phyloP scores from a whole-genome alignment of 2,329 filamentous ascomycete species.

The Claviceps sp. region DNA sequence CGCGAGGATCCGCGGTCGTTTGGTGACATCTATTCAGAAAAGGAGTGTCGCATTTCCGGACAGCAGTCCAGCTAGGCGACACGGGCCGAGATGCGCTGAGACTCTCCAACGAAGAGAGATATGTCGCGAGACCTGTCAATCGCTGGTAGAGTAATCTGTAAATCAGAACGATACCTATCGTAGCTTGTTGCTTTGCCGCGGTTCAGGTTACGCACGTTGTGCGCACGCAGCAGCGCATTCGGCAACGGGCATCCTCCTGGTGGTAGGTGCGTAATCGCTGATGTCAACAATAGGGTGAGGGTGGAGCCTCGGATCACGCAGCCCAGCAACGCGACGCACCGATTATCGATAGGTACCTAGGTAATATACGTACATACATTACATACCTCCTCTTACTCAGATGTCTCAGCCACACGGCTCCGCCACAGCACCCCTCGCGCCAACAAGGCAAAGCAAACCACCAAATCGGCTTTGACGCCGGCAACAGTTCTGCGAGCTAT shows the following conservation, averaged over 20 bases:
- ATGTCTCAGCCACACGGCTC: not conserved
- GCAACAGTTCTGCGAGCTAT: constrained; percentile 1
- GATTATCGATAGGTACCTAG: not conserved
- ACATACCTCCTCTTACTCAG: no score
- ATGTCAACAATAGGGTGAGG: constrained; percentile 6
- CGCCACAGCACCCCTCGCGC: not conserved
- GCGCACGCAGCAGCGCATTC: not conserved
- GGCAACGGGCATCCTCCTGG: not conserved
- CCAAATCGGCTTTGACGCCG: not conserved
- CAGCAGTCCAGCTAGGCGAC: constrained; percentile 7
- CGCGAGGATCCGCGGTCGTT: constrained; percentile 43
- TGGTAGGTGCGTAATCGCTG: constrained; percentile 5
- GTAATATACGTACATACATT: no score
- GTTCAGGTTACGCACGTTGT: not conserved
- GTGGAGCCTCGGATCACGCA: constrained; percentile 4
- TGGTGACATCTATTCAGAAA: constrained; percentile 38
- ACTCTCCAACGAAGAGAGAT: not conserved
- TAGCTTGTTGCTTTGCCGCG: not conserved
- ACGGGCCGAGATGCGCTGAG: not conserved
- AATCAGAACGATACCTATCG: not conserved
- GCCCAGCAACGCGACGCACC: constrained; percentile 6
- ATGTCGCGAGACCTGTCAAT: not conserved
- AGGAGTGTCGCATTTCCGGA: constrained; percentile 21
- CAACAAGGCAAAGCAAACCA: not conserved
- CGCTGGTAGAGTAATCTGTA: not conserved